Evolutionary conservation across 2,329 filamentous ascomycete genomes (phyloP).

Genomic region (Sarocladium brachiariae): DNA sequence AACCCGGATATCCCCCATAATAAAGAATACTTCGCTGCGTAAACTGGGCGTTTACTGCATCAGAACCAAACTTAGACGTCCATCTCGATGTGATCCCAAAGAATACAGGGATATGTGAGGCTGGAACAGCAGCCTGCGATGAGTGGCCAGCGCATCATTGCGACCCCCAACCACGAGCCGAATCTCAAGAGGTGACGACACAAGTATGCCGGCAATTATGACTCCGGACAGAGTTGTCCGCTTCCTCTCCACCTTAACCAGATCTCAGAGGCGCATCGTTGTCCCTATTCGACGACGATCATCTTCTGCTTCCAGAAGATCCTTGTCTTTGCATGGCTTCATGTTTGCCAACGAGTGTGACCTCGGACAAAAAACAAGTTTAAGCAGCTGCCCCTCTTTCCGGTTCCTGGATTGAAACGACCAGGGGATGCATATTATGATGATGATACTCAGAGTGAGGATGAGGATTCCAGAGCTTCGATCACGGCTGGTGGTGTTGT

Average conservation of each 20-base stretch:
- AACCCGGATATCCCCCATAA: no score
- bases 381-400: background rate
- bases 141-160: background rate
- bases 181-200: conserved; percentile 2
- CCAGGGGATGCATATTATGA: background rate
- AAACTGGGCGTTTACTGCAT: no score
- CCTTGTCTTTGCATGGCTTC: background rate
- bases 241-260: conserved; percentile 3
- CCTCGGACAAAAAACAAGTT: background rate
- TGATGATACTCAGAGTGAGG: background rate
- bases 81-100: conserved; percentile 1
- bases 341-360: background rate
- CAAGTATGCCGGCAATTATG: background rate
- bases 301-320: background rate
- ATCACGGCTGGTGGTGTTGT: no score
- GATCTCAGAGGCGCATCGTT: background rate
- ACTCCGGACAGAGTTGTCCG: conserved; percentile 1
- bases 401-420: background rate
- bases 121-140: no score
- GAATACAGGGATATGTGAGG: background rate
- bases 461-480: no score
- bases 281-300: background rate
- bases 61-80: no score
- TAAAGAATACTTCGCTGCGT: no score
- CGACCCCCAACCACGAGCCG: background rate